Percentiles rank a stretch among this genome's conserved stretches.
phyloP scores from a whole-genome alignment of 176 grass and related monocot genomes.

The Juncus effusus region DNA sequence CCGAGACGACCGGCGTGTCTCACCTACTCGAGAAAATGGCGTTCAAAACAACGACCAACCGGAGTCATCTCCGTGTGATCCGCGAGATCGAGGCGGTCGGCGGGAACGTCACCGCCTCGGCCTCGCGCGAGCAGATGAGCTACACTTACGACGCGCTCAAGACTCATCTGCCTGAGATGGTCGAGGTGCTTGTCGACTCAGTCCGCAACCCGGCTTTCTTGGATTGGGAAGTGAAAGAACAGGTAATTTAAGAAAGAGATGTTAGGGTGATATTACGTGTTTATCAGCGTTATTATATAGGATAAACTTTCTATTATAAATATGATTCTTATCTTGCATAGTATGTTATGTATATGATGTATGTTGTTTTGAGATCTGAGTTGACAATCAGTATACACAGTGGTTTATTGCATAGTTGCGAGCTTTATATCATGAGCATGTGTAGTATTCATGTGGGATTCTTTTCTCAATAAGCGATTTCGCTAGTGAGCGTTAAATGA shows the following conservation, averaged over 20 bases:
- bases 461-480: too few relatives aligned
- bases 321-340: too few relatives aligned
- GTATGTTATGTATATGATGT: too few relatives aligned
- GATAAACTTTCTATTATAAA: too few relatives aligned
- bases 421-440: too few relatives aligned
- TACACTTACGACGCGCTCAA: constrained; percentile 83
- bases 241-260: too few relatives aligned
- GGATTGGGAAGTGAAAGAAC: constrained; percentile 96
- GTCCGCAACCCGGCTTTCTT: constrained; percentile 78
- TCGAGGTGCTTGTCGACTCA: constrained; percentile 88
- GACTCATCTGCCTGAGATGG: constrained; percentile 86
- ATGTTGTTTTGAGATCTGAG: too few relatives aligned
- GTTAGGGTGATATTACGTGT: too few relatives aligned
- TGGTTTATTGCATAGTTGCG: too few relatives aligned
- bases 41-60: constrained; percentile 72
- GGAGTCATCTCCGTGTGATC: constrained; percentile 72
- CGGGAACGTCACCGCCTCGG: constrained; percentile 66
- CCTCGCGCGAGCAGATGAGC: constrained; percentile 69
- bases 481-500: too few relatives aligned
- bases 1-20: constrained; percentile 48
- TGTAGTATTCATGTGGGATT: constrained; percentile 17
- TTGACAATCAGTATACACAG: too few relatives aligned
- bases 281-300: too few relatives aligned
- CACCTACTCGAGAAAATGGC: constrained; percentile 80
- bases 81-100: constrained; percentile 86